These are phyloP conservation scores for Rhodotorula sp. DNA, from an alignment of 1,284 basidiomycete species.

Conservation along the genomic window DNA sequence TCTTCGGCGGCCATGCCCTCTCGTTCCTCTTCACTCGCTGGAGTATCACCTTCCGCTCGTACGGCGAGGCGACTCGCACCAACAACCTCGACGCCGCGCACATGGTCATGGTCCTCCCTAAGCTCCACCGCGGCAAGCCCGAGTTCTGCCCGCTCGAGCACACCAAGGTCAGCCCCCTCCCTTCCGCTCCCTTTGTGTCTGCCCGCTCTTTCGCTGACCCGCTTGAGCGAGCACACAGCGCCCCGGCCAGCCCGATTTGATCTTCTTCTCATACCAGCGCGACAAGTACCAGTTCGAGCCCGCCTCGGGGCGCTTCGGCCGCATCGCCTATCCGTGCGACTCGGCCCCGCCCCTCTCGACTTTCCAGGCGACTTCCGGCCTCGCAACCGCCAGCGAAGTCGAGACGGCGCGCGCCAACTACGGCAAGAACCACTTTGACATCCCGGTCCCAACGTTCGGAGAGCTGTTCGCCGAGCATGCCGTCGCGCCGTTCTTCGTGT, in stretches of 20 bases:
- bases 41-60: constrained; percentile 61
- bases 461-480: constrained; percentile 89
- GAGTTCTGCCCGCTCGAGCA: constrained; percentile 81
- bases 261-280: constrained; percentile 92
- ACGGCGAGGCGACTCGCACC: constrained; percentile 52
- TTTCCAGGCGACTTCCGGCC: constrained; percentile 64
- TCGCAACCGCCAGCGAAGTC: constrained; percentile 50
- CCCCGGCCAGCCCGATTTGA: constrained; percentile 60
- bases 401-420: constrained; percentile 60
- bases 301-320: constrained; percentile 69
- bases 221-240: constrained; percentile 38
- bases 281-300: constrained; percentile 84
- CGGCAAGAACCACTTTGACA: constrained; percentile 90
- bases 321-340: constrained; percentile 87
- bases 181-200: background rate
- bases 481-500: constrained; percentile 92
- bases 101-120: constrained; percentile 80
- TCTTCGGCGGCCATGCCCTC: constrained; percentile 85
- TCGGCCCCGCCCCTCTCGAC: constrained; percentile 67
- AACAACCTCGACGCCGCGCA: constrained; percentile 69
- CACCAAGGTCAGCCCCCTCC: constrained; percentile 55
- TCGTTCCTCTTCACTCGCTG: constrained; percentile 90
- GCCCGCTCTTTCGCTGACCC: background rate
- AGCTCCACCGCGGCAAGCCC: constrained; percentile 82
- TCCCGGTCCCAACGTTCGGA: constrained; percentile 87